These are phyloP conservation scores for Talaromyces sp. DNA, from an alignment of 2,329 filamentous ascomycete genomes.

Conservation along the genomic window DNA sequence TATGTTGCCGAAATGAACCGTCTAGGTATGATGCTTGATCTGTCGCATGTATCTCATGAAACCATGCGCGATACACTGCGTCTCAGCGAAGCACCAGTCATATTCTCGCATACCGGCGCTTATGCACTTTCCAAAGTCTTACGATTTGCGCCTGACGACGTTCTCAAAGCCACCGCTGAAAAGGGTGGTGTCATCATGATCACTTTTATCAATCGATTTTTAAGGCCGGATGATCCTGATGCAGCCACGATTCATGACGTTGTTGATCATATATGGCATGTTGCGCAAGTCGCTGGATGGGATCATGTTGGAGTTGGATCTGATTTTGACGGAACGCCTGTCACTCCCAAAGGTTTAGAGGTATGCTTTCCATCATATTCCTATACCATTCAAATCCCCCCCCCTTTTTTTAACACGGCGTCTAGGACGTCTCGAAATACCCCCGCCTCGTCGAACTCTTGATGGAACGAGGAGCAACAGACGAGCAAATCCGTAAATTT, in stretches of 20 bases:
- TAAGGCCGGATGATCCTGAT: slow-evolving; percentile 18
- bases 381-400: neutral
- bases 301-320: slow-evolving; percentile 16
- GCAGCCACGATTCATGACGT: slow-evolving; percentile 31
- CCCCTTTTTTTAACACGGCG: neutral
- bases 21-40: slow-evolving; percentile 26
- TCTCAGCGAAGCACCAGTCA: slow-evolving; percentile 22
- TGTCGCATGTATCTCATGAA: slow-evolving; percentile 24
- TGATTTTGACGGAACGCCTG: slow-evolving; percentile 15
- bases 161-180: slow-evolving; percentile 17
- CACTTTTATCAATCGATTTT: slow-evolving; percentile 19
- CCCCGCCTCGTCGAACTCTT: slow-evolving; percentile 18
- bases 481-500: slow-evolving; percentile 35
- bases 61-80: slow-evolving; percentile 22
- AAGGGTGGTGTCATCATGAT: slow-evolving; percentile 25
- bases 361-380: neutral
- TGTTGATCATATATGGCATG: slow-evolving; percentile 23
- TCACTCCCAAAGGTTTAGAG: slow-evolving; percentile 10
- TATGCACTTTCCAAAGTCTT: slow-evolving; percentile 13
- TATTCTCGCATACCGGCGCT: slow-evolving; percentile 21
- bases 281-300: slow-evolving; percentile 14
- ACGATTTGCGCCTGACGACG: slow-evolving; percentile 22
- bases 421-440: slow-evolving; percentile 22
- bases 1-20: slow-evolving; percentile 26
- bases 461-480: slow-evolving; percentile 36